phyloP scores from a whole-genome alignment of 768 basidiomycete genomes.

The Rhizopogon salebrosus region DNA sequence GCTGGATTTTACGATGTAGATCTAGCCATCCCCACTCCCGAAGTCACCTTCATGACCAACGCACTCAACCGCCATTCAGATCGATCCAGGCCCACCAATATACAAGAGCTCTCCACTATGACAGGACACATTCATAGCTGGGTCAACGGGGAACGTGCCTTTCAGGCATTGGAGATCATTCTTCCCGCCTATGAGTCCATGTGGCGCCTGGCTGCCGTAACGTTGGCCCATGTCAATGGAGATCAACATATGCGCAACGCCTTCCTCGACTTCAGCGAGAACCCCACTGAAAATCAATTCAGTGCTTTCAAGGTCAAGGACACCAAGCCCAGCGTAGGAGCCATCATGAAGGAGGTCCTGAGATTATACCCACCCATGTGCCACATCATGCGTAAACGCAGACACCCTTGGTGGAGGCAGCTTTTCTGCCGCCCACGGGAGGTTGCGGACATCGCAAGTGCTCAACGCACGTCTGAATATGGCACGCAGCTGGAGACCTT shows the following conservation, averaged over 20 bases:
- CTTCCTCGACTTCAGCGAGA: constrained; percentile 32
- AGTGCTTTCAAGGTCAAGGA: constrained; percentile 9
- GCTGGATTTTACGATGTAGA: constrained; percentile 32
- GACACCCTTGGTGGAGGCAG: constrained; percentile 11
- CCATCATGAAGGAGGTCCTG: constrained; percentile 23
- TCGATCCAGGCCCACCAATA: no score
- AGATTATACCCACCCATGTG: constrained; percentile 24
- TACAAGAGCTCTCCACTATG: constrained; percentile 24
- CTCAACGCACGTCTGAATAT: constrained; percentile 9
- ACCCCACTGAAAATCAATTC: constrained; percentile 20
- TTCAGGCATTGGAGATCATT: constrained; percentile 41
- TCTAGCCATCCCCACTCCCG: constrained; percentile 13
- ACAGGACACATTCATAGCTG: constrained; percentile 31
- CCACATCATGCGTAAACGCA: constrained; percentile 5
- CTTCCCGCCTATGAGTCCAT: constrained; percentile 59
- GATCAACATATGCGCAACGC: constrained; percentile 14
- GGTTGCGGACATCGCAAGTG: constrained; percentile 19
- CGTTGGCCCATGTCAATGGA: constrained; percentile 30
- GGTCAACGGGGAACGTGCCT: constrained; percentile 25
- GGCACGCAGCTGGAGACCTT: constrained; percentile 35
- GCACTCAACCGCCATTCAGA: constrained; percentile 28
- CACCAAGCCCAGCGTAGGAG: constrained; percentile 14
- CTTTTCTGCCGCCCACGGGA: constrained; percentile 10
- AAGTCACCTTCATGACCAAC: constrained; percentile 32
- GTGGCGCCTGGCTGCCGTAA: constrained; percentile 55